A percentile compares a stretch with the other conserved stretches of the same genome.
Conservation (phyloP, 2,329 filamentous ascomycete genomes). For the Neonectria magnoliae region DNA sequence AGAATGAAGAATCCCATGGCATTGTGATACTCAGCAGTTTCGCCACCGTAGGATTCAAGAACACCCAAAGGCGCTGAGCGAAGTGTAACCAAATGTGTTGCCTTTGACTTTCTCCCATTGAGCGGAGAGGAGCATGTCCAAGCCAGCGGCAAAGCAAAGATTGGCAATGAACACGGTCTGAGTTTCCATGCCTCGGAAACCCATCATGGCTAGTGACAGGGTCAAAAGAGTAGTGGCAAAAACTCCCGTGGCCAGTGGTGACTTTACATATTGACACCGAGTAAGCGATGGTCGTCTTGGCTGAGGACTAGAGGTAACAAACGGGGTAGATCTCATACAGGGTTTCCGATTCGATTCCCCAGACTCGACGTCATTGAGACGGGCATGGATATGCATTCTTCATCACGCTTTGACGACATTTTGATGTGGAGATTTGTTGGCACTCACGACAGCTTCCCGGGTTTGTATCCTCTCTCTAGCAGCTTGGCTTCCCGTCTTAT, state of each 20-base stretch:
- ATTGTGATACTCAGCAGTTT: constrained; percentile 25
- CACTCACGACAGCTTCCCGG: not conserved
- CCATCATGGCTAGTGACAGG: constrained; percentile 64
- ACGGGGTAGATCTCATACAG: not conserved
- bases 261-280: constrained; percentile 2
- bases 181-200: constrained; percentile 60
- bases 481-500: constrained; percentile 4
- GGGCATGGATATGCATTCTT: constrained; percentile 4
- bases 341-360: constrained; percentile 13
- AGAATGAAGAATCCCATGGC: constrained; percentile 23
- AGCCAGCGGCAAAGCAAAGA: constrained; percentile 61
- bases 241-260: constrained; percentile 15
- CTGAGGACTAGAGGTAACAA: not conserved
- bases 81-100: constrained; percentile 63
- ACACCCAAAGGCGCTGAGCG: constrained; percentile 59
- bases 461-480: not conserved
- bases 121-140: constrained; percentile 63
- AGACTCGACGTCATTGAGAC: constrained; percentile 3
- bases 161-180: constrained; percentile 64
- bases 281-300: not conserved
- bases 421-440: not conserved
- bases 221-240: constrained; percentile 66
- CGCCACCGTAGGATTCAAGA: constrained; percentile 17
- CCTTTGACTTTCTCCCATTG: constrained; percentile 65
- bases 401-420: constrained; percentile 7